These are phyloP conservation scores for Chaetomium sp. DNA, from an alignment of 2,329 filamentous ascomycete species.

Conservation along the genomic window DNA sequence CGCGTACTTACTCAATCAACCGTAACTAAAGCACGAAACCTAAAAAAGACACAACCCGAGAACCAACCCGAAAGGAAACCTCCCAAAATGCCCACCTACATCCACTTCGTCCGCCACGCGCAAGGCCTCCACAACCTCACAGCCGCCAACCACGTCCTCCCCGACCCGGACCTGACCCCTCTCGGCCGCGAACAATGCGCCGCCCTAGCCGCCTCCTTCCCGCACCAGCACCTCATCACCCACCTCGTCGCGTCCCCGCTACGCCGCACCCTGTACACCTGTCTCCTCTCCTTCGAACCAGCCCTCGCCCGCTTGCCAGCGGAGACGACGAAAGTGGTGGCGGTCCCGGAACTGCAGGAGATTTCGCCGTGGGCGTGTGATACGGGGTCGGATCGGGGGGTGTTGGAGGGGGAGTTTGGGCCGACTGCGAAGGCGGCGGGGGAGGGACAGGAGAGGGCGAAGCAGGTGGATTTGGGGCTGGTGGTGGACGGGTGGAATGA, in stretches of 20 bases:
- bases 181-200: conserved; percentile 71
- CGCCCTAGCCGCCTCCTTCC: conserved; percentile 55
- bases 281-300: conserved; percentile 60
- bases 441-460: no score
- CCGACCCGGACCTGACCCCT: conserved; percentile 71
- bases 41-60: not conserved
- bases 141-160: conserved; percentile 61
- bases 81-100: conserved; percentile 41
- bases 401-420: conserved; percentile 54
- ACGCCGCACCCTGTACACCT: conserved; percentile 74
- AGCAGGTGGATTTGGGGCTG: conserved; percentile 52
- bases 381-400: conserved; percentile 53
- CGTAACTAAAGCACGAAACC: not conserved
- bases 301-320: conserved; percentile 30
- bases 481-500: conserved; percentile 65
- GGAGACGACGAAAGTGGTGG: conserved; percentile 47
- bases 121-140: conserved; percentile 77
- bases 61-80: not conserved
- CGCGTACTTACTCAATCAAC: not conserved
- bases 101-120: conserved; percentile 67
- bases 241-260: conserved; percentile 73
- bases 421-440: conserved; percentile 28
- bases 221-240: conserved; percentile 57
- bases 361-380: conserved; percentile 70
- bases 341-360: conserved; percentile 73